Evolutionary conservation across 306 rosid species (phyloP).

Genomic region (Cicer bijugum): DNA sequence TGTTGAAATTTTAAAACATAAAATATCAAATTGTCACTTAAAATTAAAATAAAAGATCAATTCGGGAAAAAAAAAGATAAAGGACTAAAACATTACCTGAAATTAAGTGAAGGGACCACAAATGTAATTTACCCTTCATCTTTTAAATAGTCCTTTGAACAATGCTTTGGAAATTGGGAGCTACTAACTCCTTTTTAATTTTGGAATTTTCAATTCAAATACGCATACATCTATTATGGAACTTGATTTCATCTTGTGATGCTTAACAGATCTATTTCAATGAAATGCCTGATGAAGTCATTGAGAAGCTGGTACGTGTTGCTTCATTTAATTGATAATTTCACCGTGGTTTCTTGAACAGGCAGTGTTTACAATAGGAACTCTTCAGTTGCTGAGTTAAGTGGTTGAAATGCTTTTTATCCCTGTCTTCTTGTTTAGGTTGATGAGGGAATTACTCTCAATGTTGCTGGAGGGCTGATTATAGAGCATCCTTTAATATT

Average conservation of each 20-base stretch:
- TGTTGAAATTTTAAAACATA: too few species aligned
- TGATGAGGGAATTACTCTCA: slow-evolving; percentile 84
- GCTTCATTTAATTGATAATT: slow-evolving; percentile 39
- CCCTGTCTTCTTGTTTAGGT: slow-evolving; percentile 51
- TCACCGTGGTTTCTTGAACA: slow-evolving; percentile 28
- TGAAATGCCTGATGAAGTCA: slow-evolving; percentile 82
- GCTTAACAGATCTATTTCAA: slow-evolving; percentile 81
- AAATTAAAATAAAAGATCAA: too few species aligned
- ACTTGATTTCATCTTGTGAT: slow-evolving; percentile 43
- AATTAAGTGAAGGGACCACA: too few species aligned
- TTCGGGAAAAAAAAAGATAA: too few species aligned
- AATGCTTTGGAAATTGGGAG: not conserved
- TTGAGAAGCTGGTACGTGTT: slow-evolving; percentile 78
- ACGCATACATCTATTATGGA: not conserved
- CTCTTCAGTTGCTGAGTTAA: slow-evolving; percentile 23
- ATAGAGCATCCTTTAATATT: slow-evolving; percentile 86
- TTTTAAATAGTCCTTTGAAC: not conserved
- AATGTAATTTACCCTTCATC: too few species aligned
- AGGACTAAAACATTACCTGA: too few species aligned
- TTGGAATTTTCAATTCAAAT: not conserved
- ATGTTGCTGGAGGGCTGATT: slow-evolving; percentile 92
- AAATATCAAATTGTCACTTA: too few species aligned
- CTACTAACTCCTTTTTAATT: not conserved
- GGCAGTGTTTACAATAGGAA: not conserved
- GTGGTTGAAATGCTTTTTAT: slow-evolving; percentile 10